Evolutionary conservation across 1,284 basidiomycete genomes (phyloP).

Genomic region (Pseudozyma thailandica): DNA sequence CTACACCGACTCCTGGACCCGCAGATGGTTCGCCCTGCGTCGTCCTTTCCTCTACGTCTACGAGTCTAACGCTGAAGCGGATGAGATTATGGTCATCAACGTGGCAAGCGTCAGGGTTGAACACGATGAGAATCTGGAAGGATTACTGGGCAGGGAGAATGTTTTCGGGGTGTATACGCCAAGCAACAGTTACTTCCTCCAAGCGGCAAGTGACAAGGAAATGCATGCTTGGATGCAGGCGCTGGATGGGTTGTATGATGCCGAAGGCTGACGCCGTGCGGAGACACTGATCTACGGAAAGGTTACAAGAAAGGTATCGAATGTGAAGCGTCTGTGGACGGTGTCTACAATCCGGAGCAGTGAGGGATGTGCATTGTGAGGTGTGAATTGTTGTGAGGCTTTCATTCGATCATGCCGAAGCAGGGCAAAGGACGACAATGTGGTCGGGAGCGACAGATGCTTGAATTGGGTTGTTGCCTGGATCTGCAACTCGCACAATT

Average conservation of each 20-base stretch:
- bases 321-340: too few relatives aligned
- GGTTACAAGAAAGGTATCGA: too few relatives aligned
- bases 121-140: constrained; percentile 85
- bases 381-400: too few relatives aligned
- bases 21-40: constrained; percentile 86
- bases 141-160: constrained; percentile 74
- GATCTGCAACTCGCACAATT: too few relatives aligned
- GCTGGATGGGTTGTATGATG: constrained; percentile 19
- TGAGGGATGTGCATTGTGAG: too few relatives aligned
- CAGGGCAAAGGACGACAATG: too few relatives aligned
- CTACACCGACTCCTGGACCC: constrained; percentile 81
- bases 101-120: constrained; percentile 85
- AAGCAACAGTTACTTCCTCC: constrained; percentile 56
- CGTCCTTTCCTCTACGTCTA: constrained; percentile 88
- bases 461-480: too few relatives aligned
- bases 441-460: too few relatives aligned
- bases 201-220: constrained; percentile 37
- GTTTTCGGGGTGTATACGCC: constrained; percentile 59
- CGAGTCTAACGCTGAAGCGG: constrained; percentile 80
- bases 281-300: too few relatives aligned
- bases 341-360: too few relatives aligned
- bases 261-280: neutral
- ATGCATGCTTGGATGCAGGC: constrained; percentile 49
- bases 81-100: constrained; percentile 83
- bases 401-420: too few relatives aligned